These are phyloP conservation scores for Trichoderma virens DNA, from an alignment of 495 filamentous ascomycete species.

Conservation along the genomic window DNA sequence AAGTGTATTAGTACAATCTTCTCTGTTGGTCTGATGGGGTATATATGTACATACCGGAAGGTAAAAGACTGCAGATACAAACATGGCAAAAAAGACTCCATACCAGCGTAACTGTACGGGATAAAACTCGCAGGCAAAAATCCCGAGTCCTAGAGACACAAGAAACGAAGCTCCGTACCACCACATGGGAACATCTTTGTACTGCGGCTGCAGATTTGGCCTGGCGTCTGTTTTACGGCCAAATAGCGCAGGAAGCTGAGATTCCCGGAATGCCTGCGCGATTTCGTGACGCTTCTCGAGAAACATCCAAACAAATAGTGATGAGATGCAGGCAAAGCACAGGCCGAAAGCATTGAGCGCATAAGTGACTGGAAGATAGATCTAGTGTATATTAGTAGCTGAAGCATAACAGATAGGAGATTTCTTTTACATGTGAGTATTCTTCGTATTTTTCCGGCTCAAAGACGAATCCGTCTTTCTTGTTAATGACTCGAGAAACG, in stretches of 20 bases:
- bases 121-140: neutral
- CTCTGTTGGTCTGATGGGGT: neutral
- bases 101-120: neutral
- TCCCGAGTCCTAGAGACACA: neutral
- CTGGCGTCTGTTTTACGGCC: neutral
- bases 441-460: slow-evolving; percentile 24
- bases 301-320: slow-evolving; percentile 3
- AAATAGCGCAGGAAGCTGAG: neutral
- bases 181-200: neutral
- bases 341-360: neutral
- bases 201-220: neutral
- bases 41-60: neutral
- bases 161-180: neutral
- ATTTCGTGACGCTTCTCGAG: neutral
- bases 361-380: slow-evolving; percentile 17
- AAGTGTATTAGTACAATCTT: neutral
- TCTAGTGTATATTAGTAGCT: neutral
- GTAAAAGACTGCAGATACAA: neutral
- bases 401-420: slow-evolving; percentile 19
- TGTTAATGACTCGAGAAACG: slow-evolving; percentile 22
- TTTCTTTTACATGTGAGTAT: slow-evolving; percentile 28
- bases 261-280: neutral
- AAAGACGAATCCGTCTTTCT: slow-evolving; percentile 16
- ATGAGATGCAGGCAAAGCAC: neutral
- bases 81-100: neutral